phyloP scores from a whole-genome alignment of 2,329 filamentous ascomycete genomes.

The Simplicillium sp. region DNA sequence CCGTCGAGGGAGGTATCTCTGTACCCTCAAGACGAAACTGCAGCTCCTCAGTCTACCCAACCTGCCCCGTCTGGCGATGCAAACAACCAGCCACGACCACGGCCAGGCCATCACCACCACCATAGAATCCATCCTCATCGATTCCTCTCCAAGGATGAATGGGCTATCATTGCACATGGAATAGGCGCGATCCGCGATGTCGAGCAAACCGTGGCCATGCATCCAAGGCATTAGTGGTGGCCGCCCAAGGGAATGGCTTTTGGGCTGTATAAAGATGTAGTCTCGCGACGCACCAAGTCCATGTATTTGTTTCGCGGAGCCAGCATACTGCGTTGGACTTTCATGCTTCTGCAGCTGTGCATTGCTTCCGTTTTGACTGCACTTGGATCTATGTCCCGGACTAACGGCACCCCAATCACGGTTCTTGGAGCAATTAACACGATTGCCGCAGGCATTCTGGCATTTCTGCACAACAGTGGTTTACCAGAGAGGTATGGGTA shows the following conservation, averaged over 20 bases:
- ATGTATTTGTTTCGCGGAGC: constrained; percentile 33
- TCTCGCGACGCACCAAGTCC: constrained; percentile 33
- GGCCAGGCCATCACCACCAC: constrained; percentile 1
- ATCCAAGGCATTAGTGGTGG: constrained; percentile 32
- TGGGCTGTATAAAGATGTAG: constrained; percentile 39
- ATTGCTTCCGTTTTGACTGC: constrained; percentile 39
- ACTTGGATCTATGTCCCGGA: constrained; percentile 31
- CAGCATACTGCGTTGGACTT: constrained; percentile 30
- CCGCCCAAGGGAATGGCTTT: constrained; percentile 36
- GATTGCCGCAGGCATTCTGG: constrained; percentile 37
- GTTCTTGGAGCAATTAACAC: constrained; percentile 41
- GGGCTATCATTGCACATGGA: constrained; percentile 35
- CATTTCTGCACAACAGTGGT: constrained; percentile 43
- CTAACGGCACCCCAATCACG: constrained; percentile 32
- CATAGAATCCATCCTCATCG: constrained; percentile 19
- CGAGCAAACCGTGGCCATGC: constrained; percentile 31
- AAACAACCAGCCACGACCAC: no score
- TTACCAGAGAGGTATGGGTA: constrained; percentile 41
- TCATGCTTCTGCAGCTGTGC: constrained; percentile 39
- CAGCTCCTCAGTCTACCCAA: no score
- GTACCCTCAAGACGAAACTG: no score
- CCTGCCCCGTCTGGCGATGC: no score
- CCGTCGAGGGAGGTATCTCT: no score
- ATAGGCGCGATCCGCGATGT: constrained; percentile 35
- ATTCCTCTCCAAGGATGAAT: constrained; percentile 32